These are phyloP conservation scores for Hericium erinaceus DNA, from an alignment of 768 basidiomycete species.

Conservation along the genomic window DNA sequence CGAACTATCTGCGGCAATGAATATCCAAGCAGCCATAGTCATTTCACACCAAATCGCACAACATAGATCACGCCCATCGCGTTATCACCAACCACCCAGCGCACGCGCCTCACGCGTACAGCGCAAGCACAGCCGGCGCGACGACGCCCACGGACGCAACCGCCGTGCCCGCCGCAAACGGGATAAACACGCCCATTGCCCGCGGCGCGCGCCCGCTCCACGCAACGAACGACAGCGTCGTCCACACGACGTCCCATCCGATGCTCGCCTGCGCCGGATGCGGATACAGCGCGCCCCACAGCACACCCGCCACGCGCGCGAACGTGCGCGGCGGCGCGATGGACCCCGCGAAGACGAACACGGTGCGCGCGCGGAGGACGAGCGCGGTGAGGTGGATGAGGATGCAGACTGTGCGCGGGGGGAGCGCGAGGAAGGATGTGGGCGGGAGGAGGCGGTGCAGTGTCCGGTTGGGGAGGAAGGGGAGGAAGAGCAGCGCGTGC, in stretches of 20 bases:
- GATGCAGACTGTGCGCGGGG: constrained; percentile 27
- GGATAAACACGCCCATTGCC: not conserved
- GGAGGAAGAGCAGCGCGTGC: constrained; percentile 47
- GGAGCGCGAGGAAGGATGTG: constrained; percentile 15
- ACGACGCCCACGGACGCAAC: not conserved
- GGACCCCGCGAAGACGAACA: constrained; percentile 17
- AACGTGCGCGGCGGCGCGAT: constrained; percentile 5
- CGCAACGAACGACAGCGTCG: constrained; percentile 30
- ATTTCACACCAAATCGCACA: too few relatives aligned
- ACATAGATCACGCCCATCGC: too few relatives aligned
- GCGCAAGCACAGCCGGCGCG: not conserved
- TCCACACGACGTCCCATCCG: constrained; percentile 58
- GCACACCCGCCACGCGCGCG: constrained; percentile 17
- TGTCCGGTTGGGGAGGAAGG: constrained; percentile 23
- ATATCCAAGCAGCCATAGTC: too few relatives aligned
- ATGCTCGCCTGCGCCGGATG: constrained; percentile 60
- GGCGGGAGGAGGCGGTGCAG: constrained; percentile 5
- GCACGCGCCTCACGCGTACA: too few relatives aligned
- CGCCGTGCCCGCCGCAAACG: not conserved
- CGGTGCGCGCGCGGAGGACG: constrained; percentile 22
- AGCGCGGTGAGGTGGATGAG: constrained; percentile 20
- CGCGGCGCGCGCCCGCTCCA: constrained; percentile 20
- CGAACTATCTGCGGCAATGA: too few relatives aligned
- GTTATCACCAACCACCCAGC: too few relatives aligned
- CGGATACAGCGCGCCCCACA: constrained; percentile 31